Evolutionary conservation across 208 protist species (phyloP).

Genomic region (Wallacemonas rigidus): DNA sequence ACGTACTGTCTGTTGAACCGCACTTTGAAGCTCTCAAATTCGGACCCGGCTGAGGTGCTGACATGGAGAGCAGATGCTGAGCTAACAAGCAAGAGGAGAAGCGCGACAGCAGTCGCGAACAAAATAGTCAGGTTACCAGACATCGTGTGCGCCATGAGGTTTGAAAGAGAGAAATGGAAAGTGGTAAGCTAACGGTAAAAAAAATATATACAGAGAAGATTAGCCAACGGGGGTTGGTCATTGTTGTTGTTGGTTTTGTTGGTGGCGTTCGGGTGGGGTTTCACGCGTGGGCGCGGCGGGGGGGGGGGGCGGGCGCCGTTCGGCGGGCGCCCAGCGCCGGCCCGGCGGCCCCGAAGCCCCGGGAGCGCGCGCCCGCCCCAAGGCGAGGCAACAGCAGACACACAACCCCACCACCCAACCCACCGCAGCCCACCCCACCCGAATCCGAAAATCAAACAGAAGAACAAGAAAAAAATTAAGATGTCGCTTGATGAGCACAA

Average conservation of each 20-base stretch:
- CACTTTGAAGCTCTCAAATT: slow-evolving; percentile 50
- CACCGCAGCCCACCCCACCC: neutral
- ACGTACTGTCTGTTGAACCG: slow-evolving; percentile 38
- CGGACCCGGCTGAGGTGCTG: slow-evolving; percentile 16
- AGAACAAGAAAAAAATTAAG: neutral
- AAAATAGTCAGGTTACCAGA: neutral
- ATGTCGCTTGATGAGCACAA: slow-evolving; percentile 2
- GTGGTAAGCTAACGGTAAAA: neutral
- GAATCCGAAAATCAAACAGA: neutral
- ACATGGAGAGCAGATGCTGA: slow-evolving; percentile 18
- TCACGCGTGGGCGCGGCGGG: neutral
- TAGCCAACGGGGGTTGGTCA: too few relatives aligned
- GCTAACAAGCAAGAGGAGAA: neutral
- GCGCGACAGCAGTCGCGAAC: neutral
- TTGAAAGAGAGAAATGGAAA: neutral
- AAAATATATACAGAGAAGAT: neutral
- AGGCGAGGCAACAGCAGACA: neutral
- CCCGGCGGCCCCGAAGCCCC: neutral
- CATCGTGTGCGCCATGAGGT: neutral
- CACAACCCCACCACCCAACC: neutral
- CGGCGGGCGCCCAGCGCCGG: neutral
- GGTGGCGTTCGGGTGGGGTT: neutral
- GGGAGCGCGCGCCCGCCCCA: neutral
- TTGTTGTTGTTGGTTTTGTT: neutral
- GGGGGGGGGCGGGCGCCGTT: neutral